phyloP scores from a whole-genome alignment of 2,329 filamentous ascomycete genomes.

The Blastomyces silverae region DNA sequence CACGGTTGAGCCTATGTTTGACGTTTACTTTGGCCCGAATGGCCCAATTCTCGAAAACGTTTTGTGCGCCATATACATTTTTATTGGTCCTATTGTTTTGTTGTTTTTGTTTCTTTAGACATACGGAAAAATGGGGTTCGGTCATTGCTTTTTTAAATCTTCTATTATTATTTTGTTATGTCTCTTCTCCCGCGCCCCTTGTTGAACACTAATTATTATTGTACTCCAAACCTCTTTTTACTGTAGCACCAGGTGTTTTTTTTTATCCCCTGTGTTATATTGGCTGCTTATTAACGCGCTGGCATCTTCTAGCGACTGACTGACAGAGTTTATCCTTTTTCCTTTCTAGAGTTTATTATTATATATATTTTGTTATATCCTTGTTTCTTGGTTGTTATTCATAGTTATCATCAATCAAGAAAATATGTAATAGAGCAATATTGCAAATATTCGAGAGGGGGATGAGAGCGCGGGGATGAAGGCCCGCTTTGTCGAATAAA shows the following conservation, averaged over 20 bases:
- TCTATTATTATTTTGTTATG: neutral
- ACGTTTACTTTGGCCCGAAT: neutral
- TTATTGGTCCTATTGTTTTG: neutral
- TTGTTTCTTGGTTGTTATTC: neutral
- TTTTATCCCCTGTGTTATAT: neutral
- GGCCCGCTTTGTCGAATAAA: neutral
- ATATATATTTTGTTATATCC: neutral
- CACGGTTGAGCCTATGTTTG: neutral
- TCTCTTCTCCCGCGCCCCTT: neutral
- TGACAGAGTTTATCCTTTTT: neutral
- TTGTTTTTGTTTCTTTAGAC: conserved; percentile 4
- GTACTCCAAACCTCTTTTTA: neutral
- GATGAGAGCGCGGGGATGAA: neutral
- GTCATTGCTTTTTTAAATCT: neutral
- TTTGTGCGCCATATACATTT: neutral
- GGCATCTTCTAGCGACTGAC: conserved; percentile 4
- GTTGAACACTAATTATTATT: neutral
- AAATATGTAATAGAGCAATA: neutral
- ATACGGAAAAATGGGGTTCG: conserved; percentile 2
- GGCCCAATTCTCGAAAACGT: neutral
- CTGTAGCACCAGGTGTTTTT: neutral
- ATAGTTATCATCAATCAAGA: neutral
- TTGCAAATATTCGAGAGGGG: neutral
- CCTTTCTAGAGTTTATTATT: neutral
- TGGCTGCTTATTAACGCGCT: neutral